A percentile compares a stretch with the other conserved stretches of the same genome.
Conservation (phyloP, 2,329 filamentous ascomycete genomes). For the Periconia sp. region DNA sequence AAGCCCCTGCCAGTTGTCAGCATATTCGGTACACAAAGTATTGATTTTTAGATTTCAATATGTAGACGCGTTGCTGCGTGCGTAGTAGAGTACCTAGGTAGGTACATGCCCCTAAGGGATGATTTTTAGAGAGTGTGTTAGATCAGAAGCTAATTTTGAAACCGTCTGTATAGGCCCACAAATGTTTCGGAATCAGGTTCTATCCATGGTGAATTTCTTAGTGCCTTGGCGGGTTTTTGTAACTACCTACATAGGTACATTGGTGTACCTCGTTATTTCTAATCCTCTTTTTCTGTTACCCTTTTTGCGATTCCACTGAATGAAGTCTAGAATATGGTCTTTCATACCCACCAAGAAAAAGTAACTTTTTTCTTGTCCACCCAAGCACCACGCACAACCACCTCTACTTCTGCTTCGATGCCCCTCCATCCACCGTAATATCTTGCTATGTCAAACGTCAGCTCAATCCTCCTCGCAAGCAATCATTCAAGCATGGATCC, state of each 20-base stretch:
- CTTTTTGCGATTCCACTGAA: not conserved
- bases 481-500: not conserved
- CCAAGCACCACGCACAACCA: not conserved
- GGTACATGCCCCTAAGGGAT: too few species aligned
- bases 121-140: too few species aligned
- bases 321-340: not conserved
- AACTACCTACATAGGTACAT: too few species aligned
- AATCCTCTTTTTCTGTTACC: not conserved
- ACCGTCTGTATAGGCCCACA: not conserved
- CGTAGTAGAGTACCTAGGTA: too few species aligned
- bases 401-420: conserved; percentile 33
- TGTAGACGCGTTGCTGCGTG: too few species aligned
- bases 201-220: not conserved
- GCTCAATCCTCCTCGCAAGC: not conserved
- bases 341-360: too few species aligned
- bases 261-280: not conserved
- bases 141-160: too few species aligned
- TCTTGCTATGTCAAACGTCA: conserved; percentile 22
- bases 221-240: not conserved
- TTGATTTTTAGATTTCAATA: too few species aligned
- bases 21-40: too few species aligned
- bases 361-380: too few species aligned
- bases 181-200: not conserved
- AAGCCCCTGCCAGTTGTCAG: too few species aligned
- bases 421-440: conserved; percentile 42